Base-by-base conservation (phyloP, 129 eudicot genomes). In the Helianthus tuberosus region DNA sequence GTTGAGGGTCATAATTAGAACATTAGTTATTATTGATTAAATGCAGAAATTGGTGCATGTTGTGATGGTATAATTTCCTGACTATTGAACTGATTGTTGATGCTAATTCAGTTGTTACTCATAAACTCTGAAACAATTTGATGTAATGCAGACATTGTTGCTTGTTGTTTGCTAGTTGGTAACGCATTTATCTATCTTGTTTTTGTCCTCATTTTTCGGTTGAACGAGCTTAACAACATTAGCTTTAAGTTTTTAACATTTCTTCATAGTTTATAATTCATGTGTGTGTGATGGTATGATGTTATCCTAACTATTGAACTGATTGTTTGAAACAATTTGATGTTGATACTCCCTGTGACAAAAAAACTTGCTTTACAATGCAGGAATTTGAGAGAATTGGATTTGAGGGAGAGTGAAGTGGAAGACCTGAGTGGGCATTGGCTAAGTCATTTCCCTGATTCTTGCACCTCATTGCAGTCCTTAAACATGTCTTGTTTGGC, bases 381-480 rank as follows among this genome's bases (percentile, higher is more conserved):
- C 80, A 93, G 98, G 81, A 80, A 88, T 49, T 81, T 93, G 70
- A 86, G 82, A 43, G 89, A 81, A 51, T 66, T 93, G 60, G 96
- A 93, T 78, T 88, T 93, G 78, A 72, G 87, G 15, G 98, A 93
- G 80, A 83, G 98, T 73, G 98, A 93, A 52, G 98, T 93, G 71
- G 96, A 88, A 36, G 98, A 90, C 79, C 76, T 82, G 10, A 88
- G 96, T 48, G 96, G 98, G 52, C 89, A 83, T 68, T 93, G 98
- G 98, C 77, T 93, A 47, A 86, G 92, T 82, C 86, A 89, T 72
- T 93, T 93, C 71, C 98, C 96, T 5, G 96, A 88, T 64, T 68
- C 76, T 46, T 93, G 66, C 69, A 87, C 96, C 9, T 84, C 96
- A 43, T 61, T 93, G 71, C 96, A 85, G 59, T 84, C 96, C 17